Percentiles rank a stretch among this genome's conserved stretches.
Conservation (phyloP, 2,329 filamentous ascomycete genomes). For the Grosmannia clavigera region DNA sequence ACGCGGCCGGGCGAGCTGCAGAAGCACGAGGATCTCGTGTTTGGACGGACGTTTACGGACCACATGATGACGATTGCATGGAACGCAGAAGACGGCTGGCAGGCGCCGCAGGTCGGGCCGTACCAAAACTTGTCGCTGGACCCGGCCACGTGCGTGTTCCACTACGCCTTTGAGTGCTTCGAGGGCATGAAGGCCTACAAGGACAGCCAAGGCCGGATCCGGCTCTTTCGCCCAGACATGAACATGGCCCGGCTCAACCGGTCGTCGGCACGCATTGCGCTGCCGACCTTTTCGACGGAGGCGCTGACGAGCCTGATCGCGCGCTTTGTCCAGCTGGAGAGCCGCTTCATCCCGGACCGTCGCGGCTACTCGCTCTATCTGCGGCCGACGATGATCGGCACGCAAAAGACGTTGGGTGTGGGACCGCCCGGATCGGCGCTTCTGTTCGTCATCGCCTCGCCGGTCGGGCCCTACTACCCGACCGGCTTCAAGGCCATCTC, state of each 20-base stretch:
- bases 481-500: constrained; percentile 97
- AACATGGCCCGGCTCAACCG: constrained; percentile 95
- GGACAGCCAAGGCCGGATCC: constrained; percentile 62
- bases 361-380: constrained; percentile 92
- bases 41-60: constrained; percentile 87
- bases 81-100: constrained; percentile 76
- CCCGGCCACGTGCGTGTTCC: constrained; percentile 91
- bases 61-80: constrained; percentile 96
- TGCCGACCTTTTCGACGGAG: constrained; percentile 70
- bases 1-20: constrained; percentile 60
- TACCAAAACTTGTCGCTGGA: constrained; percentile 97
- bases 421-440: constrained; percentile 84
- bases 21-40: constrained; percentile 72
- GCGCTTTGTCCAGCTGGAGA: constrained; percentile 66
- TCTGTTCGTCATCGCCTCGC: constrained; percentile 89
- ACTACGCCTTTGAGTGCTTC: constrained; percentile 97
- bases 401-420: constrained; percentile 86
- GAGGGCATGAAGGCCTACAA: constrained; percentile 99
- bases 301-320: constrained; percentile 71
- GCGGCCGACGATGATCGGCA: constrained; percentile 93
- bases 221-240: constrained; percentile 86
- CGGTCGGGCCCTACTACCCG: constrained; percentile 94
- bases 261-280: constrained; percentile 79
- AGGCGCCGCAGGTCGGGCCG: constrained; percentile 68
- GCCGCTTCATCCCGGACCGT: constrained; percentile 76